These are phyloP conservation scores for Theileria annulata DNA, from an alignment of 169 alveolate species.

Conservation along the genomic window DNA sequence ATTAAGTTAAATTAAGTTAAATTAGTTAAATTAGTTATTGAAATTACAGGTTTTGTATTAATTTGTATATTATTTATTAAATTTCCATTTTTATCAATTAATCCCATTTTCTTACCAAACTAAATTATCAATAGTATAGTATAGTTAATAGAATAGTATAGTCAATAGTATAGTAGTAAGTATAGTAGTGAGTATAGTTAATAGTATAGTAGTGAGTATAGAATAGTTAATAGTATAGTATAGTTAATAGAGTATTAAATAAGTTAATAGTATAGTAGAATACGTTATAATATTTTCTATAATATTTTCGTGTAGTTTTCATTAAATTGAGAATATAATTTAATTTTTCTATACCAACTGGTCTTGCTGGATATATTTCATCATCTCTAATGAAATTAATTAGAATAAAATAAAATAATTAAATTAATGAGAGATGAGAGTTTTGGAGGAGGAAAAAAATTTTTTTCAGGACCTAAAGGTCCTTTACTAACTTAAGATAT, in stretches of 20 bases:
- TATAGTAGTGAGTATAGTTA: too few relatives aligned
- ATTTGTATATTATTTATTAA: constrained; percentile 35
- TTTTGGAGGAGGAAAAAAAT: too few relatives aligned
- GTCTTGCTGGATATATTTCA: constrained; percentile 85
- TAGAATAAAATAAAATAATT: too few relatives aligned
- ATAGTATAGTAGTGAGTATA: too few relatives aligned
- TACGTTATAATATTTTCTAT: constrained; percentile 69
- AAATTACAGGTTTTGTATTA: constrained; percentile 6
- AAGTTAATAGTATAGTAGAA: neutral
- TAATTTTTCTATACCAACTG: constrained; percentile 78
- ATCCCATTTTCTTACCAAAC: constrained; percentile 68
- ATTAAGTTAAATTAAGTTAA: neutral
- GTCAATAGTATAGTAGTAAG: too few relatives aligned
- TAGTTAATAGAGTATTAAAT: constrained; percentile 5
- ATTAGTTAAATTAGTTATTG: neutral
- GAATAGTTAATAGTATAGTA: too few relatives aligned
- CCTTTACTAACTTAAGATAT: too few relatives aligned
- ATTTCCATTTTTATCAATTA: constrained; percentile 71
- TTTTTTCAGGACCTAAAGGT: too few relatives aligned
- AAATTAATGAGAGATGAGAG: too few relatives aligned
- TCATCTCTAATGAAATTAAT: too few relatives aligned
- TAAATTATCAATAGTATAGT: neutral
- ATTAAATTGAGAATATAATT: constrained; percentile 65
- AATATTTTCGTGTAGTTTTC: constrained; percentile 70
- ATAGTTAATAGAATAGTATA: too few relatives aligned